These are phyloP conservation scores for Thielaviopsis ethacetica DNA, from an alignment of 2,329 filamentous ascomycete species.

Conservation along the genomic window DNA sequence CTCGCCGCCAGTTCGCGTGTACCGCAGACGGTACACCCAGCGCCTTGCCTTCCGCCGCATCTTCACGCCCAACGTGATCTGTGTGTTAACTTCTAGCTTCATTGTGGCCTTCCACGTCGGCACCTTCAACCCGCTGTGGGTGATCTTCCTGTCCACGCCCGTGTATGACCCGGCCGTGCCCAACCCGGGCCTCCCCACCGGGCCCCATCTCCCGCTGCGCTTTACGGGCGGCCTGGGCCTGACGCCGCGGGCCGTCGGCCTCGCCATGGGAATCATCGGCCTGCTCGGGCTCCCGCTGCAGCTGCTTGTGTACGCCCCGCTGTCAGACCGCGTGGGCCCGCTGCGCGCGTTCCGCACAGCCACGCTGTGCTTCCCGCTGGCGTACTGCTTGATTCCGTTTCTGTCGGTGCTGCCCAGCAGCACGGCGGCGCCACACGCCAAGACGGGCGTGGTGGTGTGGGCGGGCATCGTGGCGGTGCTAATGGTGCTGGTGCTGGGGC, in stretches of 20 bases:
- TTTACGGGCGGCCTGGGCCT: slow-evolving; percentile 68
- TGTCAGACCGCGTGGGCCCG: slow-evolving; percentile 52
- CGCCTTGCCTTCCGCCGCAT: slow-evolving; percentile 36
- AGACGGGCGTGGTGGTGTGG: slow-evolving; percentile 45
- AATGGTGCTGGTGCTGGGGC: slow-evolving; percentile 45
- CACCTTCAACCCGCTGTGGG: slow-evolving; percentile 61
- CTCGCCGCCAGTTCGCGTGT: slow-evolving; percentile 9
- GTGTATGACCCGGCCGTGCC: slow-evolving; percentile 31
- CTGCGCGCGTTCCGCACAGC: slow-evolving; percentile 51
- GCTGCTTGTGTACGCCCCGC: slow-evolving; percentile 46
- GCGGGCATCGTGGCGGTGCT: slow-evolving; percentile 45
- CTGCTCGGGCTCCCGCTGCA: slow-evolving; percentile 53
- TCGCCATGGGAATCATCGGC: slow-evolving; percentile 63
- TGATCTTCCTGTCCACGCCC: slow-evolving; percentile 60
- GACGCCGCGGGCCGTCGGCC: slow-evolving; percentile 51
- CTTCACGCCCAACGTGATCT: slow-evolving; percentile 36
- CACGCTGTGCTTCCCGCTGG: slow-evolving; percentile 51
- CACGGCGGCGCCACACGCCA: slow-evolving; percentile 30
- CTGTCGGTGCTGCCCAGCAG: slow-evolving; percentile 49
- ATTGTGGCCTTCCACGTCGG: slow-evolving; percentile 58
- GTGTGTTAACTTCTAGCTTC: slow-evolving; percentile 47
- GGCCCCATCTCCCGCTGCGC: slow-evolving; percentile 33
- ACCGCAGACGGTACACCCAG: slow-evolving; percentile 24
- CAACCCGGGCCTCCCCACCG: slow-evolving; percentile 16
- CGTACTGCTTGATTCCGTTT: slow-evolving; percentile 55